phyloP scores from a whole-genome alignment of 352 stramenopile species.

The Pythium pyrilobum region DNA sequence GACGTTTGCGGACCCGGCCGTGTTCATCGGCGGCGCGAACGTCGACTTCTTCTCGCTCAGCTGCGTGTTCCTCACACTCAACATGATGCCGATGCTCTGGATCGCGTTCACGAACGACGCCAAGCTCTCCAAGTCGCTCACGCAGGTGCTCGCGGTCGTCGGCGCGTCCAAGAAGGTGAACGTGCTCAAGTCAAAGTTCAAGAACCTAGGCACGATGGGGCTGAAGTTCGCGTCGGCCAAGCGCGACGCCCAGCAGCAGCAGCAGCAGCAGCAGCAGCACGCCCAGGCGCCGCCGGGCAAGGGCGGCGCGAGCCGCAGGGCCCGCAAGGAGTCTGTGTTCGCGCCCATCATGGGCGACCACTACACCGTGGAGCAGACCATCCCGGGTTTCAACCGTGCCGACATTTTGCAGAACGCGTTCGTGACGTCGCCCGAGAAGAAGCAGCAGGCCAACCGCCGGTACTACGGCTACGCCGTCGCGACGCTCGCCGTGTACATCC shows the following conservation, averaged over 20 bases:
- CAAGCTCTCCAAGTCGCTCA: slow-evolving; percentile 79
- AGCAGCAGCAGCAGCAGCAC: not conserved
- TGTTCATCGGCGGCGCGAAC: slow-evolving; percentile 58
- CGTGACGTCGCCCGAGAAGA: slow-evolving; percentile 49
- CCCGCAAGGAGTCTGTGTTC: slow-evolving; percentile 66
- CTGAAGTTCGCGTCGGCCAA: slow-evolving; percentile 68
- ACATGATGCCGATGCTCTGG: slow-evolving; percentile 90
- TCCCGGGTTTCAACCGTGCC: slow-evolving; percentile 62
- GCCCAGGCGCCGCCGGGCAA: not conserved
- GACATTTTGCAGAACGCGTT: slow-evolving; percentile 81
- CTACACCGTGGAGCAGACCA: slow-evolving; percentile 73
- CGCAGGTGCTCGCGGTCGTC: slow-evolving; percentile 72
- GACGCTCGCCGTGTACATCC: slow-evolving; percentile 50
- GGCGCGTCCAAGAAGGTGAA: slow-evolving; percentile 73
- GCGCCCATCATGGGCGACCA: slow-evolving; percentile 69
- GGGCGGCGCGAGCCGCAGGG: slow-evolving; percentile 12
- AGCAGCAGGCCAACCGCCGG: slow-evolving; percentile 38
- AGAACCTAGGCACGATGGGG: slow-evolving; percentile 70
- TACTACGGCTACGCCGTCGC: slow-evolving; percentile 44
- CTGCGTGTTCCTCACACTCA: slow-evolving; percentile 75
- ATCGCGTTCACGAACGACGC: slow-evolving; percentile 88
- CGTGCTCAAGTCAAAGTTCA: slow-evolving; percentile 75
- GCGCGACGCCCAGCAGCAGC: slow-evolving; percentile 15
- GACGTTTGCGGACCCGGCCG: slow-evolving; percentile 71
- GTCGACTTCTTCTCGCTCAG: slow-evolving; percentile 80